Evolutionary conservation across 345 rosid species (phyloP), one percentile per base, ranked within the genome.

Genomic region (Eucalyptus decipiens): DNA sequence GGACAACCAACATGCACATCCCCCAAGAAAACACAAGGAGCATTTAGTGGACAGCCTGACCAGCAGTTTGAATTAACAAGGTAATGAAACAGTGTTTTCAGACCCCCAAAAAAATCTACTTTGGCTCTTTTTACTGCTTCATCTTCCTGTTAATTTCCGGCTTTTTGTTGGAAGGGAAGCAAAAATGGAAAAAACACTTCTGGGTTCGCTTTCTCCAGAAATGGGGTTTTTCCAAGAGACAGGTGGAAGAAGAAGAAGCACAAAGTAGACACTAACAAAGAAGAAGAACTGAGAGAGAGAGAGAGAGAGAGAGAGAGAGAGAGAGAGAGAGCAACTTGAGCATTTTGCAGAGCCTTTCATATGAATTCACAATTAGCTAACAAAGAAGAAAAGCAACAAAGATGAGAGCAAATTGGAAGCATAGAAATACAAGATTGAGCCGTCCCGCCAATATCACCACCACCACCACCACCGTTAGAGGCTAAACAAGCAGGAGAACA

Each of bases 401-500:
- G 87, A 86, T 49, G 47, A 83, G 86, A 83, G 51, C 52, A 83
- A 83, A 83, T 83, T 49, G 45, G 88, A 42, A 60, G 60, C 62
- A 52, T 26, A 51, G 43, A 58, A n/a, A 56, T 15, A 86, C 89
- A 87, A 90, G 94, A 93, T 91, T 93, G 94, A 93, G 94, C 94
- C 94, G 91, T 93, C 92, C 91, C 90, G 94, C 94, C 94, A 92
- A 92, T 92, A 92, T 92, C 94, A 91, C 93, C 89, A 88, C 86
- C 86, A 40, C 86, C 89, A 50, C 28, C 85, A 85, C 62, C 88
- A 89, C 62, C 34, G 87, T 69, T 90, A 69, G 52, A 52, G 88
- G 72, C 90, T 86, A 60, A 80, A 88, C 65, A 76, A 67, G 89
- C 69, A 76, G 87, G 86, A 48, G 86, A 87, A 76, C 85, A 76